Conservation (phyloP, 768 basidiomycete genomes). For the Termitomyces sp. region DNA sequence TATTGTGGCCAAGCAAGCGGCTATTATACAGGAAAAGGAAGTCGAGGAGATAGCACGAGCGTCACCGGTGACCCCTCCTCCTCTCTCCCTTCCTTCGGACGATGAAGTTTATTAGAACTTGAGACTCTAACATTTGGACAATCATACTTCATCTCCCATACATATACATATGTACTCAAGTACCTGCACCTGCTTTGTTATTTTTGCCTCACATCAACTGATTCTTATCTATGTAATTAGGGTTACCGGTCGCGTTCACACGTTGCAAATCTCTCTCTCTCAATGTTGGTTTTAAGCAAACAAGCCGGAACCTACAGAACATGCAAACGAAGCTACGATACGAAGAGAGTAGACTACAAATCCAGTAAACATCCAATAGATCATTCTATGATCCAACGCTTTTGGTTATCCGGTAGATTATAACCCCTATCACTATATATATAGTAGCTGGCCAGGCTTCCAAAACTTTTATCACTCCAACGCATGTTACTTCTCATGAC, state of each 20-base stretch:
- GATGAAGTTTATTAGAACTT: conserved; percentile 2
- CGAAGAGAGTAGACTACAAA: not conserved
- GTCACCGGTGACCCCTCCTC: conserved; percentile 45
- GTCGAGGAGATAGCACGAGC: conserved; percentile 46
- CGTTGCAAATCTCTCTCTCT: not conserved
- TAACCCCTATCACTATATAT: conserved; percentile 24
- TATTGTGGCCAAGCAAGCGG: conserved; percentile 49
- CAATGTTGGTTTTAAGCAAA: not conserved
- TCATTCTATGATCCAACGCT: conserved; percentile 58
- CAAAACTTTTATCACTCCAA: conserved; percentile 34
- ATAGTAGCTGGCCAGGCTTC: conserved; percentile 29
- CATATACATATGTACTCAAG: not conserved
- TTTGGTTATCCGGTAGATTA: conserved; percentile 27
- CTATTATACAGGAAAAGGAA: conserved; percentile 54
- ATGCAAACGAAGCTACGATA: not conserved
- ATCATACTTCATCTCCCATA: not conserved
- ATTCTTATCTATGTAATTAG: not conserved
- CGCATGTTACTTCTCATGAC: conserved; percentile 27
- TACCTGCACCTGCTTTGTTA: not conserved
- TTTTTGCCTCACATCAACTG: not conserved
- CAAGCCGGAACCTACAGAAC: not conserved
- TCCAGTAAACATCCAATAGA: not conserved
- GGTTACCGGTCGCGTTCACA: not conserved
- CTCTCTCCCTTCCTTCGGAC: conserved; percentile 20
- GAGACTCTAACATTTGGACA: not conserved